Base-by-base conservation (phyloP, 2,329 filamentous ascomycete species). In the Colletotrichum neosansevieriae region DNA sequence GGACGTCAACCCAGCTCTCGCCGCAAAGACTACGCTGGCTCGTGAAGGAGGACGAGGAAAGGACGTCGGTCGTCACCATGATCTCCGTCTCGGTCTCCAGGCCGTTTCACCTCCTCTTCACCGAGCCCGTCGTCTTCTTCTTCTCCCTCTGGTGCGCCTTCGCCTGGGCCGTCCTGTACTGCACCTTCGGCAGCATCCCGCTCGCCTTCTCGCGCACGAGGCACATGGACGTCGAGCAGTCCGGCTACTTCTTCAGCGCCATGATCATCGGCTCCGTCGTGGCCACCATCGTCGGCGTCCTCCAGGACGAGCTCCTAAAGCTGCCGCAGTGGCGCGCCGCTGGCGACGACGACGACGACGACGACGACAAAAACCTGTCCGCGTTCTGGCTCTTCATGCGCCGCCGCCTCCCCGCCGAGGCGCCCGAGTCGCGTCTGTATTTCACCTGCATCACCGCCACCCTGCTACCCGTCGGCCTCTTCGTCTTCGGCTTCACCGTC, bases 61-160 rank as follows among this genome's bases (percentile, higher is more conserved):
- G 92, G 5, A 87, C 87, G 29, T 90, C 89, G 0, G 77, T 97
- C 11, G 73, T 75, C 17, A 88, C 86, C 66, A 92, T 94, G 87
- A 89, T 97, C 59, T 82, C 84, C 6, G 88, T 93, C 12, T 96
- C 93, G 0, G 79, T 95, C 6, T 89, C 88, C 71, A 87, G 94
- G 0, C 94, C 94, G 0, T 97, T 97, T 77, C 88, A 90, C 74
- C 85, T 94, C 1, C 87, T 94, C 15, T 81, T 91, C 71, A 94
- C 92, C 0, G 92, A 94, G 72, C 90, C 92, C 0, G 90, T 94
- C 10, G 91, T 94, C 13, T 94, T 94, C 79, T 94, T 88, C 82
- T 98, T 98, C 81, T 94, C 91, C 0, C 83, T 97, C 0, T 98
- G 94, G 94, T 91, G 94, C 1, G 86, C 93, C 0, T 98, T 98